A percentile compares a stretch with the other conserved stretches of the same genome.
Evolutionary conservation across 208 protist genomes (phyloP).

Genomic region (Leishmania martiniquensis): DNA sequence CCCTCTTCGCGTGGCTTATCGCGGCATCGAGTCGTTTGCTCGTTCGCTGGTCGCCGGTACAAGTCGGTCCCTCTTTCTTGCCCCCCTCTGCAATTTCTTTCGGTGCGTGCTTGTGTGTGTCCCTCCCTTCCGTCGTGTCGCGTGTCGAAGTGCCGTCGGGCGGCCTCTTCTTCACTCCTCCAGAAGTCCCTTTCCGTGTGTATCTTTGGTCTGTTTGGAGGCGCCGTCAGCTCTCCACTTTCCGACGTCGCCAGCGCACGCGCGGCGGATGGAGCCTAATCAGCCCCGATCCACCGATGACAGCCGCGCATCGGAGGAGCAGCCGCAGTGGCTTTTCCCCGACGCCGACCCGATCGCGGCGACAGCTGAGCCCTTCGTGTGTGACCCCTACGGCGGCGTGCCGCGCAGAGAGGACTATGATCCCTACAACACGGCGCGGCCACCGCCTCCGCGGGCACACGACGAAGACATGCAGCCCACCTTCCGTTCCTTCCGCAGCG

Average conservation of each 20-base stretch:
- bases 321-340: slow-evolving; percentile 8
- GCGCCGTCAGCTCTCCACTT: not conserved
- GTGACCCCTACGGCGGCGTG: slow-evolving; percentile 54
- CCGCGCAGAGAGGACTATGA: slow-evolving; percentile 45
- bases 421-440: slow-evolving; percentile 21
- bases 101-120: not conserved
- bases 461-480: slow-evolving; percentile 24
- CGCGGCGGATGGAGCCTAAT: not conserved
- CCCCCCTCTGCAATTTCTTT: not conserved
- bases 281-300: not conserved
- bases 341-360: slow-evolving; percentile 7
- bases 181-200: not conserved
- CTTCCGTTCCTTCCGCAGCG: slow-evolving; percentile 28
- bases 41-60: not conserved
- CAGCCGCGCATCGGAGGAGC: not conserved
- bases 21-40: not conserved
- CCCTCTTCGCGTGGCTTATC: not conserved
- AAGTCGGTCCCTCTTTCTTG: not conserved
- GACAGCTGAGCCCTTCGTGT: slow-evolving; percentile 16
- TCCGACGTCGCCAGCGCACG: not conserved
- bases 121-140: not conserved
- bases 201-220: not conserved
- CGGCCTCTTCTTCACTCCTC: not conserved
- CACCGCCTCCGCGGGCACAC: slow-evolving; percentile 9
- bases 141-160: not conserved